A percentile compares a stretch with the other conserved stretches of the same genome.
Evolutionary conservation across 2,329 filamentous ascomycete species (phyloP).

Genomic region (Calycina marina): DNA sequence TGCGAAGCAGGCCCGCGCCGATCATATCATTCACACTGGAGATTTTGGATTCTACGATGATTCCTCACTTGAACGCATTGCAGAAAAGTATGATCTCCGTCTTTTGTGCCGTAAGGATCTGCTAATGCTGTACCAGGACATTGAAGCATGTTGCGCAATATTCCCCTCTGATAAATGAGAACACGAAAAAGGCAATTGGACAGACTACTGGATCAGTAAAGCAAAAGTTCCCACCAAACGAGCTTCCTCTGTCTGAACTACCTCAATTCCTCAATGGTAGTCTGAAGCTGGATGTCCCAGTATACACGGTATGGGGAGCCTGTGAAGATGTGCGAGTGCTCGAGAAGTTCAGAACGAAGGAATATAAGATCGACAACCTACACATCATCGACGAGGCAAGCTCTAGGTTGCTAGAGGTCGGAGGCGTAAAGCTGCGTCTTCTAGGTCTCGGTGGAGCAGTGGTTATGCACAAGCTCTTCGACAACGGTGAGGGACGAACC

Average conservation of each 20-base stretch:
- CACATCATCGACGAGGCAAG: constrained; percentile 98
- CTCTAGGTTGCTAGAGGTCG: constrained; percentile 86
- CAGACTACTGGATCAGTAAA: constrained; percentile 67
- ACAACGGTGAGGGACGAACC: constrained; percentile 93
- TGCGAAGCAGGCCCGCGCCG: constrained; percentile 82
- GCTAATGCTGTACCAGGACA: constrained; percentile 43
- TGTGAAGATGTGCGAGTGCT: constrained; percentile 96
- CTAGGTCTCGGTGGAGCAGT: constrained; percentile 90
- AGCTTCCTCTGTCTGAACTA: constrained; percentile 85
- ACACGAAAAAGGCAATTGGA: constrained; percentile 52
- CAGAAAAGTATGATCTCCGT: constrained; percentile 64
- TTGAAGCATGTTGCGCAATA: constrained; percentile 98
- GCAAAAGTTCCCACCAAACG: constrained; percentile 63
- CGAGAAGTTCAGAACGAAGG: constrained; percentile 91
- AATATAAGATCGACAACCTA: constrained; percentile 95
- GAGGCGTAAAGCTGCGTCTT: constrained; percentile 87
- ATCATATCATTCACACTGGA: constrained; percentile 97
- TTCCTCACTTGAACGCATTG: constrained; percentile 87
- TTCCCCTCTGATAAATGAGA: constrained; percentile 79
- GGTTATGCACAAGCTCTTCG: constrained; percentile 99
- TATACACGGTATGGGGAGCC: constrained; percentile 98
- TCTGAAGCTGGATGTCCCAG: constrained; percentile 84
- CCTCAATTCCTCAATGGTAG: constrained; percentile 77
- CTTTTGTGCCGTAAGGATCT: constrained; percentile 5
- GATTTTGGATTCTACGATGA: constrained; percentile 99